Evolutionary conservation across 2,329 filamentous ascomycete genomes (phyloP).

Genomic region (Monosporascus sp.): DNA sequence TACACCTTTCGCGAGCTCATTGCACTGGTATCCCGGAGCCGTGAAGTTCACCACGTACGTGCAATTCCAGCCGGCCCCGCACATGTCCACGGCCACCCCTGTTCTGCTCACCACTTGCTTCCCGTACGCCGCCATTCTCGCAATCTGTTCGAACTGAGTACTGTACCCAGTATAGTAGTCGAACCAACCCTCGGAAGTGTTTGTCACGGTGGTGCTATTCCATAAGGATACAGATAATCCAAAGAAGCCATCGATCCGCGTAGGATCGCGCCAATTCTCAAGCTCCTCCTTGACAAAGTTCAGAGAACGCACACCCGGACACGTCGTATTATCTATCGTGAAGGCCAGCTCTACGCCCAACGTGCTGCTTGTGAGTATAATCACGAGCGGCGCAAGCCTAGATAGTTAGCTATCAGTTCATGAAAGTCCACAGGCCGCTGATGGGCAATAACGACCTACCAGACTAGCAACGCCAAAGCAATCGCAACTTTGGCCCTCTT

Average conservation of each 20-base stretch:
- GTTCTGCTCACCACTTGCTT: constrained; percentile 18
- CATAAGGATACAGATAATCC: constrained; percentile 26
- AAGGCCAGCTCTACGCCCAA: constrained; percentile 25
- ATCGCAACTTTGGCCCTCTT: constrained; percentile 28
- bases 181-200: constrained; percentile 19
- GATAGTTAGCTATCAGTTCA: neutral
- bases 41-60: constrained; percentile 31
- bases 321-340: constrained; percentile 20
- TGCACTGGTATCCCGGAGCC: constrained; percentile 36
- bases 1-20: constrained; percentile 25
- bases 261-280: constrained; percentile 28
- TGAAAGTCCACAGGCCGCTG: neutral
- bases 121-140: constrained; percentile 21
- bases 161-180: constrained; percentile 27
- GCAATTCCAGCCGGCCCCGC: constrained; percentile 34
- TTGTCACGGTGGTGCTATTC: constrained; percentile 25
- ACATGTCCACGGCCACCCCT: constrained; percentile 29
- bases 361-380: constrained; percentile 34
- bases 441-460: constrained; percentile 15
- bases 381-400: constrained; percentile 31
- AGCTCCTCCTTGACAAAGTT: constrained; percentile 30
- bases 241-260: constrained; percentile 19
- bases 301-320: constrained; percentile 24
- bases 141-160: constrained; percentile 20
- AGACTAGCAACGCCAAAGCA: constrained; percentile 29